phyloP scores from a whole-genome alignment of 1,284 basidiomycete genomes.

The Sanghuangporus baumii region DNA sequence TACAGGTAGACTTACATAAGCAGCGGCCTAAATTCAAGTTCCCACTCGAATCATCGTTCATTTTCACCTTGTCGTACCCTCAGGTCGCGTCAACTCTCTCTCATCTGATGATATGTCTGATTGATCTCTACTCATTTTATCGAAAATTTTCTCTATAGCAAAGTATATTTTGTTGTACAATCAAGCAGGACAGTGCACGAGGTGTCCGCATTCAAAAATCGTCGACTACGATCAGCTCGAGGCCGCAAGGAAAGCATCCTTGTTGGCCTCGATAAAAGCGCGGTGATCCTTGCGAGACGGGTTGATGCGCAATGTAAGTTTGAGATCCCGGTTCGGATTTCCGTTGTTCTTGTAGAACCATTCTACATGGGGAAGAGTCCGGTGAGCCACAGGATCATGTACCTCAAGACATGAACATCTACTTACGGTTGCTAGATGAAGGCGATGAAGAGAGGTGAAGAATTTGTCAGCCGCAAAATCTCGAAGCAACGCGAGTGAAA shows the following conservation, averaged over 20 bases:
- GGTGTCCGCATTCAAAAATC: too few relatives aligned
- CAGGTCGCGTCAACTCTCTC: too few relatives aligned
- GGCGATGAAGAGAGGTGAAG: background rate
- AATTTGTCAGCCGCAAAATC: background rate
- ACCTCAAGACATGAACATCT: background rate
- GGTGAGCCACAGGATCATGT: background rate
- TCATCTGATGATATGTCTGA: too few relatives aligned
- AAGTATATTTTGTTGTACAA: too few relatives aligned
- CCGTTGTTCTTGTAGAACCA: conserved; percentile 13
- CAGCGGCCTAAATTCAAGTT: too few relatives aligned
- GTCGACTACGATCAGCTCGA: background rate
- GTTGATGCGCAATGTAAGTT: conserved; percentile 3
- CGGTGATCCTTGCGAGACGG: background rate
- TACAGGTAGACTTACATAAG: too few relatives aligned
- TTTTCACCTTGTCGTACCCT: background rate
- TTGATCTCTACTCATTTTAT: background rate
- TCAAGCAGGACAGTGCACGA: too few relatives aligned
- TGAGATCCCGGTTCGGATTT: conserved; percentile 10
- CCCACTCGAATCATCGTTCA: background rate
- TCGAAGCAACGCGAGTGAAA: background rate
- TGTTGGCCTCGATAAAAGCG: conserved; percentile 10
- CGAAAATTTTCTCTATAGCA: background rate
- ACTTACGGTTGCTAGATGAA: background rate
- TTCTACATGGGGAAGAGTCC: background rate
- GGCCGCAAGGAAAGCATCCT: background rate